Percentiles rank a stretch among this genome's conserved stretches.
phyloP scores from a whole-genome alignment of 164 flowering plant species.

The Protea cynaroides region DNA sequence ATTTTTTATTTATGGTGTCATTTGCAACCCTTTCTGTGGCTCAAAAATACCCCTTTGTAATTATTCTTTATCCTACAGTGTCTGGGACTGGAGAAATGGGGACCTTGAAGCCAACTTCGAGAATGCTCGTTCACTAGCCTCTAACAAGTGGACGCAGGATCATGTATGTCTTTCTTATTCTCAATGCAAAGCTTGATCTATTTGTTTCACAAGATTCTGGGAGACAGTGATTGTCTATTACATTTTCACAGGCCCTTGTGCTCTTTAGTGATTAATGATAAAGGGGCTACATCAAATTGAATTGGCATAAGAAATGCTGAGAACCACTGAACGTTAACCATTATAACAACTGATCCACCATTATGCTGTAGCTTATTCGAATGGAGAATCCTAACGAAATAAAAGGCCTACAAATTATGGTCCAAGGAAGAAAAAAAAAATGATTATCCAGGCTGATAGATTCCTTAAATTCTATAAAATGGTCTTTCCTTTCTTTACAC shows the following conservation, averaged over 20 bases:
- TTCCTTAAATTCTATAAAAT: too few relatives aligned
- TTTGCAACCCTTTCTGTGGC: neutral
- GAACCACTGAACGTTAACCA: too few relatives aligned
- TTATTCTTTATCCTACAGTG: constrained; percentile 29
- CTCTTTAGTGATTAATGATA: neutral
- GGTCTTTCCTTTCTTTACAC: too few relatives aligned
- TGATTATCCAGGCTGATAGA: too few relatives aligned
- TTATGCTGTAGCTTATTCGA: too few relatives aligned
- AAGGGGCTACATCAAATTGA: neutral
- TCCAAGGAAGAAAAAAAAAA: neutral
- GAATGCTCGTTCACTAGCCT: constrained; percentile 75
- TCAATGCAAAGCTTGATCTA: neutral
- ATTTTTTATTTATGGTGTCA: too few relatives aligned
- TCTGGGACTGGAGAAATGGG: constrained; percentile 80
- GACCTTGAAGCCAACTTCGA: constrained; percentile 47
- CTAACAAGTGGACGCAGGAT: constrained; percentile 65
- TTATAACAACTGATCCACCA: too few relatives aligned
- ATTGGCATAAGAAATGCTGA: too few relatives aligned
- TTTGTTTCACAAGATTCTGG: constrained; percentile 1
- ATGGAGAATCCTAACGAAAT: too few relatives aligned
- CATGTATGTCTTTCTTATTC: constrained; percentile 36
- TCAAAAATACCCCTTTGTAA: neutral
- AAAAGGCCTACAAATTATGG: neutral
- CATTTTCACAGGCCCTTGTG: neutral
- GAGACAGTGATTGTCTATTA: too few relatives aligned